Percentiles rank a stretch among this genome's conserved stretches.
These are phyloP conservation scores for Xylaria sp. DNA, from an alignment of 495 filamentous ascomycete genomes.

Conservation along the genomic window DNA sequence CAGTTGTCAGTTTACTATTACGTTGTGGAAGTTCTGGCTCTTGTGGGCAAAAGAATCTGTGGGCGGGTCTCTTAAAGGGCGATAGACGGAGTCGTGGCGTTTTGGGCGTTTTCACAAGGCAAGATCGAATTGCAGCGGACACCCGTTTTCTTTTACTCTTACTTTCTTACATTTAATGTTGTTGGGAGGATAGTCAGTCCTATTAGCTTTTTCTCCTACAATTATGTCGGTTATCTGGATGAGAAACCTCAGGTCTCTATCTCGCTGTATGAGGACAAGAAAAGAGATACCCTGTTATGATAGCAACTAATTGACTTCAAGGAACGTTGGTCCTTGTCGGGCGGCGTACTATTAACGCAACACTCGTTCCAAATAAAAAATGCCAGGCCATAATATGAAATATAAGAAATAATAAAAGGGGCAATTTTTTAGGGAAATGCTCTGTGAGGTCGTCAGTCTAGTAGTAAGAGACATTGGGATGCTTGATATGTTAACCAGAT, in stretches of 20 bases:
- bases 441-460: neutral
- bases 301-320: neutral
- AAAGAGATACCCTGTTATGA: constrained; percentile 19
- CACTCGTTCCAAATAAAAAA: neutral
- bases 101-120: neutral
- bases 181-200: neutral
- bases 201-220: neutral
- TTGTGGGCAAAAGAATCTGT: neutral
- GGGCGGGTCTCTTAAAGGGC: neutral
- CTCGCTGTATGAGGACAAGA: neutral
- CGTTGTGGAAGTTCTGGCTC: neutral
- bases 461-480: neutral
- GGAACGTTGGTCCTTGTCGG: too few relatives aligned
- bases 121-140: neutral
- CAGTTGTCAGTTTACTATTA: neutral
- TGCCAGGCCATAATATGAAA: too few relatives aligned
- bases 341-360: neutral
- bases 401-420: neutral
- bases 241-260: neutral
- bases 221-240: constrained; percentile 3
- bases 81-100: constrained; percentile 6
- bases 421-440: neutral
- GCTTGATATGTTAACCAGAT: too few relatives aligned
- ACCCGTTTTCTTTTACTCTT: neutral
- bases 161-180: neutral